Evolutionary conservation across 2,329 filamentous ascomycete genomes (phyloP).

Genomic region (Pezicula rhizophila): DNA sequence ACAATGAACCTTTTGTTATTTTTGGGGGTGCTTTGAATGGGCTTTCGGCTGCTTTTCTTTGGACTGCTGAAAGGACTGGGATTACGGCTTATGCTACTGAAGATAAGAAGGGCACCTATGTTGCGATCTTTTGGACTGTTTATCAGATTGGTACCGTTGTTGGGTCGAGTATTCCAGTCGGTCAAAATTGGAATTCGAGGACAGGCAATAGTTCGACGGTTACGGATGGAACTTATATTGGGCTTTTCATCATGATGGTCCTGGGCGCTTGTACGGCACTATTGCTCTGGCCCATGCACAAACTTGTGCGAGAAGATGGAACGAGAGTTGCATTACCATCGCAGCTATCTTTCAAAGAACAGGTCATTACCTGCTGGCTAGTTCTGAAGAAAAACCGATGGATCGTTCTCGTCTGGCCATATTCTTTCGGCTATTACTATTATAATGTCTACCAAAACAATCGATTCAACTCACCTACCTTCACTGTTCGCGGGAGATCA

Average conservation of each 20-base stretch:
- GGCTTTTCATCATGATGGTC: conserved; percentile 73
- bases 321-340: conserved; percentile 79
- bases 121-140: conserved; percentile 88
- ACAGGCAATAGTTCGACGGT: conserved; percentile 37
- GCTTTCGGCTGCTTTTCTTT: conserved; percentile 70
- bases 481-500: conserved; percentile 65
- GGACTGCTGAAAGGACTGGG: conserved; percentile 75
- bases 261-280: conserved; percentile 62
- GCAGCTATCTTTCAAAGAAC: conserved; percentile 76
- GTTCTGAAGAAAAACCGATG: conserved; percentile 64
- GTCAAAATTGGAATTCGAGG: conserved; percentile 58
- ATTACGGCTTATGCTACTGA: conserved; percentile 87
- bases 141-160: conserved; percentile 88
- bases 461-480: conserved; percentile 60
- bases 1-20: conserved; percentile 53
- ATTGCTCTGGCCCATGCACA: conserved; percentile 60
- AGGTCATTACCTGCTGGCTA: conserved; percentile 67
- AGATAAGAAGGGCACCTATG: conserved; percentile 75
- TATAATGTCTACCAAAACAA: conserved; percentile 78
- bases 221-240: conserved; percentile 72
- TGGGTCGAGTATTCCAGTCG: conserved; percentile 65
- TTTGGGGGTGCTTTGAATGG: conserved; percentile 74
- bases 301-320: conserved; percentile 68
- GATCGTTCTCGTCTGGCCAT: conserved; percentile 68
- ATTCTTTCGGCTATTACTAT: conserved; percentile 73